phyloP scores from a whole-genome alignment of 371 early-diverging fungal genomes.

The Mucor piriformis region DNA sequence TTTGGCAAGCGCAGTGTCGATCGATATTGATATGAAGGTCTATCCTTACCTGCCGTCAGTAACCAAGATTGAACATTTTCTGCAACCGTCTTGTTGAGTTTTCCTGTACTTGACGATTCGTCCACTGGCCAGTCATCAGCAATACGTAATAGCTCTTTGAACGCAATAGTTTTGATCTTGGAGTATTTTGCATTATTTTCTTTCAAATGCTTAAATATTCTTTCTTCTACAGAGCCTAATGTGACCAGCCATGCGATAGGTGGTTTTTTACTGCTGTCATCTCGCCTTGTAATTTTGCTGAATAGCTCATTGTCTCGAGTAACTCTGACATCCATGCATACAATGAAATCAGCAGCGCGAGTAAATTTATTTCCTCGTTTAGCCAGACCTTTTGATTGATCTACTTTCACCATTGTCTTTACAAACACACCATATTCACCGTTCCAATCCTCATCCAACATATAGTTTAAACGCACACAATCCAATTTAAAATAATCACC shows the following conservation, averaged over 20 bases:
- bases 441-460: conserved; percentile 2
- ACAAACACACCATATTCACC: conserved; percentile 23
- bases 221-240: conserved; percentile 16
- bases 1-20: conserved; percentile 3
- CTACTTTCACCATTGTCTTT: conserved; percentile 2
- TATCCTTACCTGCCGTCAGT: too few species aligned
- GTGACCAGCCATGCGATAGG: conserved; percentile 14
- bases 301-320: neutral
- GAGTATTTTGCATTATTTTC: neutral
- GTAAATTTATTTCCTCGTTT: neutral
- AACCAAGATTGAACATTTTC: conserved; percentile 6
- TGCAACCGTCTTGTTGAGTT: neutral
- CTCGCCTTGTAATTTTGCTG: neutral
- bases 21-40: conserved; percentile 13
- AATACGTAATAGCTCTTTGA: neutral
- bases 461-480: conserved; percentile 16
- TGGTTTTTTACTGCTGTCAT: neutral
- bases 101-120: neutral
- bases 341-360: conserved; percentile 1
- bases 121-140: conserved; percentile 10
- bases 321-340: conserved; percentile 10
- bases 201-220: neutral
- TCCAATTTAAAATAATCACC: neutral
- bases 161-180: neutral
- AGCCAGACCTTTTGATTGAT: neutral